phyloP scores from a whole-genome alignment of 257 asterid genomes.

The Nicotiana obtusifolia region DNA sequence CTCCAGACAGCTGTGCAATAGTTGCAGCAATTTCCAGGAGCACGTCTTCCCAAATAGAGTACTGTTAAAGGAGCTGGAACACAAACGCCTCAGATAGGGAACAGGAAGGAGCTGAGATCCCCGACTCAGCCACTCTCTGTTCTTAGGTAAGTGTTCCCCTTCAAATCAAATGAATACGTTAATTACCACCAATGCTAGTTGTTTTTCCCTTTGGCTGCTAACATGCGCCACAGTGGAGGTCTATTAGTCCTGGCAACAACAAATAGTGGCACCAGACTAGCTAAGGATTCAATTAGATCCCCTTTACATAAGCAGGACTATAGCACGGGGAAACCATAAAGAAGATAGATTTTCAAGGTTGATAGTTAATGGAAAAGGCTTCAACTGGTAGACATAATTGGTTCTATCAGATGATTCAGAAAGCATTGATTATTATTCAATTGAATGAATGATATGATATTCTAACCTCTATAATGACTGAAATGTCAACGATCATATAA shows the following conservation, averaged over 20 bases:
- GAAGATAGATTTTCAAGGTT: not conserved
- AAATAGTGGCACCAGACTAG: not conserved
- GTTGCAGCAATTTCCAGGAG: not conserved
- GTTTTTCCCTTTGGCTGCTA: not conserved
- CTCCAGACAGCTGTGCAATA: not conserved
- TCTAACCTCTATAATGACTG: not conserved
- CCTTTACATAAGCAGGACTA: slow-evolving; percentile 2
- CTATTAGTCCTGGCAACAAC: not conserved
- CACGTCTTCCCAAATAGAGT: not conserved
- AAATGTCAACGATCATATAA: not conserved
- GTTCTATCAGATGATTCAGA: not conserved
- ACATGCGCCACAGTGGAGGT: not conserved
- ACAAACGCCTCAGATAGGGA: not conserved
- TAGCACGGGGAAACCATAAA: not conserved
- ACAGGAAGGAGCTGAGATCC: slow-evolving; percentile 1
- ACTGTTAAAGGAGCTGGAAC: not conserved
- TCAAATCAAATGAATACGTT: not conserved
- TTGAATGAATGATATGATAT: not conserved
- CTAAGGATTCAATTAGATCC: not conserved
- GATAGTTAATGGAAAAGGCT: not conserved
- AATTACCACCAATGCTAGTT: not conserved
- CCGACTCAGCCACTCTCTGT: not conserved
- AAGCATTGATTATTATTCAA: not conserved
- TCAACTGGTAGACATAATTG: not conserved
- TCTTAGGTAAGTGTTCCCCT: not conserved